Base-by-base conservation (phyloP, 75 land plant genomes). In the Gnetum montanum region DNA sequence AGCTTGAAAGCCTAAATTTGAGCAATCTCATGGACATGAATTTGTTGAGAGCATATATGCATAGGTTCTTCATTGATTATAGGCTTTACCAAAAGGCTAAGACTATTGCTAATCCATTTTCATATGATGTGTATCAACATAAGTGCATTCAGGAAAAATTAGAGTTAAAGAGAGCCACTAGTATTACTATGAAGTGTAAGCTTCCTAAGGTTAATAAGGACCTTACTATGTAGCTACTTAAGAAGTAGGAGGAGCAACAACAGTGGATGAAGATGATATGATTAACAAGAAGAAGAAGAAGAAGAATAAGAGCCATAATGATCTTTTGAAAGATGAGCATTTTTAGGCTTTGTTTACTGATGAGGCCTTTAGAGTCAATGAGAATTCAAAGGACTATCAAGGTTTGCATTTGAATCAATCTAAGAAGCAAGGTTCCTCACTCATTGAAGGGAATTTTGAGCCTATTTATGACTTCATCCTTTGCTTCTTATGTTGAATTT, bases 1-100 rank as follows among this genome's bases (percentile, higher is more conserved):
- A 95, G 36, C 69, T 95, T 63, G 97, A 78, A 50, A 73, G 66
- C 20, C 59, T 95, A 47, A 86, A 84, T 60, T 60, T 95, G 68
- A 79, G 90, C 11, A 81, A 81, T 61, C 53, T 86, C 56, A 81
- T 95, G 49, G 99, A 97, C 6, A 95, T 88, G 16, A 83, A 83
- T 61, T 64, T 83, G 30, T 64, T 95, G 10, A 72, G 79, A 68
- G 99, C 99, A 13, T 86, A 90, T 62, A 86, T 90, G 92, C 99
- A 95, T 81, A 97, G 99, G 2, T 95, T 72, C 67, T 95, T 90
- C 48, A 66, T 95, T 58, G 88, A 95, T 71, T 71, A 90, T 70
- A 85, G 86, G 18, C 60, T 95, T 31, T 95, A 90, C 58, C 66
- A 72, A 47, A 90, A 90, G 99, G 97, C 97, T 16, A 68, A 83